Conservation (phyloP, 805 yeast species). For the Candida maltosa region DNA sequence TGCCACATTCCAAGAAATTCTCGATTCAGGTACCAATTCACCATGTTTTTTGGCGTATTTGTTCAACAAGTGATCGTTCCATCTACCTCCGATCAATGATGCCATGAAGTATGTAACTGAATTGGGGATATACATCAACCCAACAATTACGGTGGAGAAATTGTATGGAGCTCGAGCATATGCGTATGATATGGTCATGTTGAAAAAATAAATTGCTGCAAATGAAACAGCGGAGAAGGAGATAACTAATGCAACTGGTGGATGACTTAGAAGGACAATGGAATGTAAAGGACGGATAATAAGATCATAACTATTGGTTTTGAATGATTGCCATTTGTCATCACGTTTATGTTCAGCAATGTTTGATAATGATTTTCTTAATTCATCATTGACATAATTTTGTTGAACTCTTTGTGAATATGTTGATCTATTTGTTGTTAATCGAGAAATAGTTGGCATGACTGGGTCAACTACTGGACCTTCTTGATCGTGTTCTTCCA, state of each 20-base stretch:
- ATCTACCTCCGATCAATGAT: slow-evolving; percentile 75
- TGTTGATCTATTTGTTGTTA: slow-evolving; percentile 28
- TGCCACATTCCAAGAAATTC: slow-evolving; percentile 72
- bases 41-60: slow-evolving; percentile 57
- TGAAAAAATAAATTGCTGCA: slow-evolving; percentile 67
- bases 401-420: slow-evolving; percentile 26
- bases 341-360: background rate
- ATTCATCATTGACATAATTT: slow-evolving; percentile 19
- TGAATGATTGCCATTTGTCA: slow-evolving; percentile 12
- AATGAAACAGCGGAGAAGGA: slow-evolving; percentile 69
- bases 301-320: slow-evolving; percentile 41
- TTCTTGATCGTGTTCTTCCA: slow-evolving; percentile 15
- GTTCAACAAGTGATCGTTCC: slow-evolving; percentile 64
- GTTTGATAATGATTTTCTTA: slow-evolving; percentile 10
- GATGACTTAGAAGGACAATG: slow-evolving; percentile 57
- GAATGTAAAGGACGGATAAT: slow-evolving; percentile 60
- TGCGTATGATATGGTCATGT: slow-evolving; percentile 65
- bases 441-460: slow-evolving; percentile 37
- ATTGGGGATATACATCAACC: slow-evolving; percentile 79
- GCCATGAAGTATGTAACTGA: slow-evolving; percentile 75
- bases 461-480: slow-evolving; percentile 37
- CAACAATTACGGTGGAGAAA: slow-evolving; percentile 62
- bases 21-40: slow-evolving; percentile 66
- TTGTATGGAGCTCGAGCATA: slow-evolving; percentile 67
- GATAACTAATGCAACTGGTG: slow-evolving; percentile 70